Conservation (phyloP, 176 grass and related monocot genomes). For the Canna indica region DNA sequence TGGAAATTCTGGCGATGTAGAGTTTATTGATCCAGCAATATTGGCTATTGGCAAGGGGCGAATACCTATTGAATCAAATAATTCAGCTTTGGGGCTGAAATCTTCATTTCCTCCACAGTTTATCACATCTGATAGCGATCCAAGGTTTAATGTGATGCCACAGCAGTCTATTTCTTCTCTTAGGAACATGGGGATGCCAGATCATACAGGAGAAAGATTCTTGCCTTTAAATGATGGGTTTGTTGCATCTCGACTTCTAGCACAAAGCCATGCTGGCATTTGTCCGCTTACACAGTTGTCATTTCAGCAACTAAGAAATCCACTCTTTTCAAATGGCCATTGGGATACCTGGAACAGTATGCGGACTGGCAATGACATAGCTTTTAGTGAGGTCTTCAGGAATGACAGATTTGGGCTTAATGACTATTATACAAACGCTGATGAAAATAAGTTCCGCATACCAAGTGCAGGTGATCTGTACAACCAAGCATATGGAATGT, state of each 20-base stretch:
- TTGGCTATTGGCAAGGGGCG: slow-evolving; percentile 80
- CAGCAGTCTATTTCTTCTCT: slow-evolving; percentile 52
- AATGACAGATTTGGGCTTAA: slow-evolving; percentile 37
- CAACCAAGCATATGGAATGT: slow-evolving; percentile 81
- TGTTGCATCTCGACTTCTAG: slow-evolving; percentile 42
- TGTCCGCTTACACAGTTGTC: slow-evolving; percentile 40
- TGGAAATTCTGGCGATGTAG: slow-evolving; percentile 53
- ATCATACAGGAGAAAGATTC: slow-evolving; percentile 42
- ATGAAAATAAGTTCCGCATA: slow-evolving; percentile 49
- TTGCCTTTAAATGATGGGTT: slow-evolving; percentile 59
- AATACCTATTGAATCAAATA: slow-evolving; percentile 39
- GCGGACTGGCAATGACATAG: slow-evolving; percentile 38
- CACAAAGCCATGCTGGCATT: slow-evolving; percentile 41
- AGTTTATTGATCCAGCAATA: slow-evolving; percentile 92
- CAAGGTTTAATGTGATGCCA: slow-evolving; percentile 54
- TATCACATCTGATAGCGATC: slow-evolving; percentile 51
- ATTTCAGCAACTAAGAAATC: slow-evolving; percentile 46
- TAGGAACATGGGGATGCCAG: slow-evolving; percentile 46
- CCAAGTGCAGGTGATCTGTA: slow-evolving; percentile 48
- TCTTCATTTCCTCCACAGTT: slow-evolving; percentile 35
- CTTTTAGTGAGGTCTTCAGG: slow-evolving; percentile 42
- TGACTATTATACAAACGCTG: slow-evolving; percentile 44
- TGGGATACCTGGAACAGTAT: slow-evolving; percentile 74
- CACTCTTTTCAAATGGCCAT: slow-evolving; percentile 46
- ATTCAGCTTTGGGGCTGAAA: slow-evolving; percentile 51